These are phyloP conservation scores for Naganishia randhawae DNA, from an alignment of 768 basidiomycete genomes.

Conservation along the genomic window DNA sequence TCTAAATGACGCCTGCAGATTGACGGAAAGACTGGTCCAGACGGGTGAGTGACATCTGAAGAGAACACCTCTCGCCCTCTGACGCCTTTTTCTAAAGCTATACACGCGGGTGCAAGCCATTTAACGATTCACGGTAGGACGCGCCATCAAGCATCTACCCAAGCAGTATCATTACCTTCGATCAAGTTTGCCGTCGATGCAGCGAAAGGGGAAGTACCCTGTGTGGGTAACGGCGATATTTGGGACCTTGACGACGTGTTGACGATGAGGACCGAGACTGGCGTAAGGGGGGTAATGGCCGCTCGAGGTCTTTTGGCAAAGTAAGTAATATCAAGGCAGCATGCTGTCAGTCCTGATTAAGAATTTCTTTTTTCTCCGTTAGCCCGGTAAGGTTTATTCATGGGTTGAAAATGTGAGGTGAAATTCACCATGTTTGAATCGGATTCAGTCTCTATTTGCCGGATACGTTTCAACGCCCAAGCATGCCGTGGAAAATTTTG, in stretches of 20 bases:
- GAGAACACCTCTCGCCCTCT: neutral
- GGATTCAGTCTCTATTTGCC: conserved; percentile 50
- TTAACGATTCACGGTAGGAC: conserved; percentile 56
- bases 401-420: neutral
- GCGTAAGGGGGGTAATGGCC: conserved; percentile 55
- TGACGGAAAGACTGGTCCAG: conserved; percentile 52
- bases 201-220: conserved; percentile 52
- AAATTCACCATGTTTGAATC: neutral
- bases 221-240: conserved; percentile 55
- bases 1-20: conserved; percentile 32
- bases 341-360: neutral
- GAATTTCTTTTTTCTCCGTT: neutral
- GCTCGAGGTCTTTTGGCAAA: conserved; percentile 56
- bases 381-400: conserved; percentile 21
- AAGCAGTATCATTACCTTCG: conserved; percentile 51
- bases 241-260: conserved; percentile 52
- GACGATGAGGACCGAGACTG: conserved; percentile 50
- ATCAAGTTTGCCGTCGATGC: conserved; percentile 54
- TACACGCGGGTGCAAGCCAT: conserved; percentile 52
- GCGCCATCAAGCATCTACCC: conserved; percentile 53
- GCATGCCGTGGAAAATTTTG: conserved; percentile 52
- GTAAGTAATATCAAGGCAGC: conserved; percentile 32
- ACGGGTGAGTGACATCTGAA: conserved; percentile 35
- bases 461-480: conserved; percentile 52
- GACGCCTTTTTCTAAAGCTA: conserved; percentile 34